phyloP scores from a whole-genome alignment of 2,329 filamentous ascomycete species.

The Arthrobotrys sphaeroides region DNA sequence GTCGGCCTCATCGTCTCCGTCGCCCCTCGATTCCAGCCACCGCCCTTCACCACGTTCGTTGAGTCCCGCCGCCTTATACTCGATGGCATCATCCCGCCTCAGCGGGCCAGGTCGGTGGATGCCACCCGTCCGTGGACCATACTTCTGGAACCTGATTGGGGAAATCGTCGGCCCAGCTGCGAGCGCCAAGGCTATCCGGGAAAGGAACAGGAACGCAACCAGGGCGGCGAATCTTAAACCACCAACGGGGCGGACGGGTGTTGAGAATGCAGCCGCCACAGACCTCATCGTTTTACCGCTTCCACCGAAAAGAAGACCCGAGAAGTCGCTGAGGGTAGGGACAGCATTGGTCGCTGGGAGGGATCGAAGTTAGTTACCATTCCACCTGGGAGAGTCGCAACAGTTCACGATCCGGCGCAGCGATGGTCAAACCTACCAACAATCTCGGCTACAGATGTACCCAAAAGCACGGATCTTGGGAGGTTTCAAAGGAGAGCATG shows the following conservation, averaged over 20 bases:
- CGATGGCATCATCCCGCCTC: neutral
- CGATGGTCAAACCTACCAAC: constrained; percentile 6
- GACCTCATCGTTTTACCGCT: constrained; percentile 40
- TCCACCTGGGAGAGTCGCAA: neutral
- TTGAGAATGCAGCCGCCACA: constrained; percentile 22
- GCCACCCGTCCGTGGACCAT: constrained; percentile 3
- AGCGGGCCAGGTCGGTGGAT: neutral
- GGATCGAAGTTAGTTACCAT: too few relatives aligned
- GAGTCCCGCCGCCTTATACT: neutral
- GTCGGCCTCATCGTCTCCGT: neutral
- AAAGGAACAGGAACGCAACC: constrained; percentile 17
- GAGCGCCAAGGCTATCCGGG: constrained; percentile 17
- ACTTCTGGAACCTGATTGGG: constrained; percentile 33
- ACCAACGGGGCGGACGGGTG: constrained; percentile 3
- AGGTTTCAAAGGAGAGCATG: constrained; percentile 1
- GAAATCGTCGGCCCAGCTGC: constrained; percentile 4
- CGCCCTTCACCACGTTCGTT: neutral
- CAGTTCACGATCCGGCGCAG: neutral
- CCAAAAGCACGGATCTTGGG: constrained; percentile 38
- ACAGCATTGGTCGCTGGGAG: constrained; percentile 40
- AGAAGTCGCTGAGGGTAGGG: constrained; percentile 5
- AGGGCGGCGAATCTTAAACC: constrained; percentile 24
- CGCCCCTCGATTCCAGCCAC: constrained; percentile 7
- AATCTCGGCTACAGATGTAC: constrained; percentile 33
- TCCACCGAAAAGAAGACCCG: constrained; percentile 20